These are phyloP conservation scores for Saraca asoca DNA, from an alignment of 331 rosid genomes.

Conservation along the genomic window DNA sequence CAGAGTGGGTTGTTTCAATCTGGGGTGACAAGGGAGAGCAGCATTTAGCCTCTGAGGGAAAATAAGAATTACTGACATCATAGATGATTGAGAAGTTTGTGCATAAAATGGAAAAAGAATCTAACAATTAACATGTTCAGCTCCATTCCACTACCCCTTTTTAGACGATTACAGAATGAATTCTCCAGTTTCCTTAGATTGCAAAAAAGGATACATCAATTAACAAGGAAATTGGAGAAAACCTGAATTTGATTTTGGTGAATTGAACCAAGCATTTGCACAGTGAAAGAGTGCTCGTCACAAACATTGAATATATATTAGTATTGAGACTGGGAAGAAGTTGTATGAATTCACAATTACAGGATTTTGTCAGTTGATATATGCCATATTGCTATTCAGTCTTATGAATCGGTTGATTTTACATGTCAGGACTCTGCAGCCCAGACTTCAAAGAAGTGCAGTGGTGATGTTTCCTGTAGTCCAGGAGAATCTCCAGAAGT, in stretches of 20 bases:
- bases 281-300: constrained; percentile 16
- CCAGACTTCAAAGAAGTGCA: constrained; percentile 45
- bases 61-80: no score
- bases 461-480: constrained; percentile 47
- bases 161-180: neutral
- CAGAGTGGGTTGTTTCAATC: neutral
- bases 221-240: neutral
- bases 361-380: constrained; percentile 29
- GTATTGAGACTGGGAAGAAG: constrained; percentile 24
- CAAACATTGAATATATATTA: constrained; percentile 8
- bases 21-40: no score
- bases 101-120: neutral
- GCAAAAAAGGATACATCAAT: neutral
- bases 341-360: constrained; percentile 25
- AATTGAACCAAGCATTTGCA: neutral
- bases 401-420: constrained; percentile 26
- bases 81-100: no score
- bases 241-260: neutral
- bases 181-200: neutral
- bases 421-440: constrained; percentile 54
- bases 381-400: constrained; percentile 29
- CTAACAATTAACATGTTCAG: neutral
- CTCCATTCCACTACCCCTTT: neutral
- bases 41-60: no score
- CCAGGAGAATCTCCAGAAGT: constrained; percentile 46